Evolutionary conservation across 73 alveolate genomes (phyloP).

Genomic region (Paramecium bursaria): DNA sequence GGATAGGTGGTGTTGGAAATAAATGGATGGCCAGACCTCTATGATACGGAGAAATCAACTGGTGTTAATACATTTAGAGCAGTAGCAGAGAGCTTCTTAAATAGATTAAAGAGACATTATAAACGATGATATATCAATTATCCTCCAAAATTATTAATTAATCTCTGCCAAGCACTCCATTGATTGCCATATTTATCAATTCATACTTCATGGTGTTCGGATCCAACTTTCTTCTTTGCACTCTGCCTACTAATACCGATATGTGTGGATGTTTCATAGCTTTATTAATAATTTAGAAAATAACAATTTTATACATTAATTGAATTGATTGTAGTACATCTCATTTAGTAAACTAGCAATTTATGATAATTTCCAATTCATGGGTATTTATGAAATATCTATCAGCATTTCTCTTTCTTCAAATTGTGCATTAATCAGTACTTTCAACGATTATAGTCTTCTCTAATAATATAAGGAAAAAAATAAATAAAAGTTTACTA

Average conservation of each 20-base stretch:
- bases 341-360: slow-evolving; percentile 19
- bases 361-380: slow-evolving; percentile 34
- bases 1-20: slow-evolving; percentile 62
- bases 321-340: slow-evolving; percentile 1
- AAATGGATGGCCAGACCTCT: slow-evolving; percentile 67
- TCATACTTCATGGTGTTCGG: slow-evolving; percentile 14
- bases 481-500: neutral
- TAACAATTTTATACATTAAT: slow-evolving; percentile 10
- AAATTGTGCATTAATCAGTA: slow-evolving; percentile 29
- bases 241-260: slow-evolving; percentile 33
- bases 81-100: slow-evolving; percentile 47
- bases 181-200: slow-evolving; percentile 22
- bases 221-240: slow-evolving; percentile 27
- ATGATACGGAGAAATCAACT: slow-evolving; percentile 57
- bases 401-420: slow-evolving; percentile 53
- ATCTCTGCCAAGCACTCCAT: slow-evolving; percentile 39
- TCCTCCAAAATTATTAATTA: slow-evolving; percentile 42
- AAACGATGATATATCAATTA: slow-evolving; percentile 1
- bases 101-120: slow-evolving; percentile 54
- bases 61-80: slow-evolving; percentile 27
- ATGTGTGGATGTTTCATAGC: slow-evolving; percentile 44
- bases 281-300: too few species aligned
- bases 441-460: slow-evolving; percentile 25
- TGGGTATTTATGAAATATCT: slow-evolving; percentile 26
- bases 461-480: slow-evolving; percentile 2